Evolutionary conservation across 2,329 filamentous ascomycete genomes (phyloP).

Genomic region (Furcasterigmium sp.): DNA sequence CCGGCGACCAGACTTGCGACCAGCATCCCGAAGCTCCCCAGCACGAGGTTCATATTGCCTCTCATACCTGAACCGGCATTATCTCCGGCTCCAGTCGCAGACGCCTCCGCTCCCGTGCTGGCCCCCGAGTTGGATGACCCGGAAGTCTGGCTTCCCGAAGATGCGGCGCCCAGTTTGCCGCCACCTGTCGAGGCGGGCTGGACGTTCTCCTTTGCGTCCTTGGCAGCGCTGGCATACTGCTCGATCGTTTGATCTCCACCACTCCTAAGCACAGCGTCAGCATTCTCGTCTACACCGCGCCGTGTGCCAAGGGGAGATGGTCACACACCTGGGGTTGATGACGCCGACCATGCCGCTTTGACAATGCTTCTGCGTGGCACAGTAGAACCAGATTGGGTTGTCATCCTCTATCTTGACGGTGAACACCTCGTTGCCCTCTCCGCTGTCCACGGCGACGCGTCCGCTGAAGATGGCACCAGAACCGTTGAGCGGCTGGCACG

Average conservation of each 20-base stretch:
- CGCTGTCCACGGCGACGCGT: constrained; percentile 25
- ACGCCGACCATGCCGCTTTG: constrained; percentile 56
- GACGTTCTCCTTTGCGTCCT: constrained; percentile 6
- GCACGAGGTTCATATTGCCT: background rate
- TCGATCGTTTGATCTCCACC: constrained; percentile 3
- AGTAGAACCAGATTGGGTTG: constrained; percentile 61
- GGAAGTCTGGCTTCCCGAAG: background rate
- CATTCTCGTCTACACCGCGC: no score
- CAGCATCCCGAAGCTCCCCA: background rate
- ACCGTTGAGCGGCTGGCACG: constrained; percentile 49
- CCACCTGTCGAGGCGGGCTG: constrained; percentile 8
- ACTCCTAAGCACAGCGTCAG: background rate
- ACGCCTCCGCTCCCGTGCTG: background rate
- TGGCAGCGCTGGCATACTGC: constrained; percentile 5
- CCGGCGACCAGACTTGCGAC: background rate
- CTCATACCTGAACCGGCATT: background rate
- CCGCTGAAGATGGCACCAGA: constrained; percentile 43
- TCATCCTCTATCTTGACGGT: constrained; percentile 26
- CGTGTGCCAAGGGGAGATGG: background rate
- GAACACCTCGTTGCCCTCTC: constrained; percentile 14
- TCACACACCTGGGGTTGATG: constrained; percentile 9
- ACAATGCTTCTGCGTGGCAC: constrained; percentile 54
- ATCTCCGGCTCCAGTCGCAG: background rate
- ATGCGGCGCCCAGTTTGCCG: constrained; percentile 7
- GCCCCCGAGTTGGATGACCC: no score